Evolutionary conservation across 2,329 filamentous ascomycete species (phyloP), one percentile per base, ranked within the genome.

Genomic region (Penicillium sp.): DNA sequence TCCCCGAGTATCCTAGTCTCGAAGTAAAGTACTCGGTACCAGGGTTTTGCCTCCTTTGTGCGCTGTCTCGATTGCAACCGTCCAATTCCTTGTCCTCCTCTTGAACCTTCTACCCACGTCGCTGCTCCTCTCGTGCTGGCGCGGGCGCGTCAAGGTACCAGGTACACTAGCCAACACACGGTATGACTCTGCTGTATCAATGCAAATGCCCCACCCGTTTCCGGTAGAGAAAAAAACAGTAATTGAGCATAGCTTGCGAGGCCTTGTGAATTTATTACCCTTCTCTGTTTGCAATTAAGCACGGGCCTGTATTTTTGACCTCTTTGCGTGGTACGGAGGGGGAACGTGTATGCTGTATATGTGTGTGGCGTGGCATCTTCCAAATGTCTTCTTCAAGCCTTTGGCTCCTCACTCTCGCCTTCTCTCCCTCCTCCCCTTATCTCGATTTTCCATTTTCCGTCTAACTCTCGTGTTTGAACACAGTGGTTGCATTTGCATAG

Each of bases 191-290:
- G 47, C 24, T 23, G 49, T 46, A 52, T 56, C 50, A 54, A 57
- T 54, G 50, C 42, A 40, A 33, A 55, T 52, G 62, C 66, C 68
- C 68, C 69, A 67, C 68, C 60, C 51, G 59, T 66, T 66, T 63
- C 60, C 42, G 13, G 7, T 27, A 40, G 13, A 40, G 34, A 34
- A 13, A 21, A 53, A 54, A 52, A 29, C 39, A 23, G 52, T 43
- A 59, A 56, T 56, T 56, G 46, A 58, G 46, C 60, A 59, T 59
- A 54, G 51, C 55, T 54, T 56, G 47, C 36, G 44, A 51, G 50
- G 41, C 33, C 32, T 29, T 23, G 30, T 48, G 46, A 30, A 27
- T 32, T 37, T 30, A 54, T 51, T 57, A 46, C 18, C 47, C 57
- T 30, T 52, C 41, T 37, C 32, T 51, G 34, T 56, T 48, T 53